A percentile compares a stretch with the other conserved stretches of the same genome.
These are phyloP conservation scores for Microascus cirrosus DNA, from an alignment of 2,329 filamentous ascomycete genomes.

Conservation along the genomic window DNA sequence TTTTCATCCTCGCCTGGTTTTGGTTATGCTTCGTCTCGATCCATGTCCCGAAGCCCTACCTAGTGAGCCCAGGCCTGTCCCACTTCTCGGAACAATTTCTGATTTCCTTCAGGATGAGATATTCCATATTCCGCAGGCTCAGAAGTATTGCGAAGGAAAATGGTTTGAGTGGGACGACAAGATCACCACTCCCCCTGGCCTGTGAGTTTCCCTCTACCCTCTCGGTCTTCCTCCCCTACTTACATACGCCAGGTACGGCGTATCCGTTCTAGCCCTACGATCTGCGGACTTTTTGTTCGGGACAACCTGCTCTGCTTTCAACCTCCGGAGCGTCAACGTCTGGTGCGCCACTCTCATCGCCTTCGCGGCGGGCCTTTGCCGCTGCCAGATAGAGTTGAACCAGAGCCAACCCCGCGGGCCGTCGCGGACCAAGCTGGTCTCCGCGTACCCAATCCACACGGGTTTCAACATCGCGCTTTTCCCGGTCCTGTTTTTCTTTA, in stretches of 20 bases:
- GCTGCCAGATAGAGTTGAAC: slow-evolving; percentile 36
- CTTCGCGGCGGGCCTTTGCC: slow-evolving; percentile 36
- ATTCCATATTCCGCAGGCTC: slow-evolving; percentile 85
- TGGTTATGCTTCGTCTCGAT: slow-evolving; percentile 28
- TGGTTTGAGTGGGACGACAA: slow-evolving; percentile 87
- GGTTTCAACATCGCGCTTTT: slow-evolving; percentile 76
- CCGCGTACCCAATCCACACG: slow-evolving; percentile 40
- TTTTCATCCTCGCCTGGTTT: slow-evolving; percentile 16
- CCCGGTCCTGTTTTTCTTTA: slow-evolving; percentile 92
- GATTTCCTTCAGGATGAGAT: slow-evolving; percentile 56
- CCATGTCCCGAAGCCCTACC: slow-evolving; percentile 39
- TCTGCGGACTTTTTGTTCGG: background rate
- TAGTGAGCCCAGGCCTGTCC: slow-evolving; percentile 21
- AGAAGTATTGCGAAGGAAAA: slow-evolving; percentile 67
- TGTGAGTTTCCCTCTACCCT: slow-evolving; percentile 35
- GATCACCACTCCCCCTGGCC: slow-evolving; percentile 87
- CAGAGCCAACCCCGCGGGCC: slow-evolving; percentile 13
- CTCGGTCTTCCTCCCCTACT: background rate
- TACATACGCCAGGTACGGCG: slow-evolving; percentile 26
- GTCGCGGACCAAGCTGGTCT: slow-evolving; percentile 13
- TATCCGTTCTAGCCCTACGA: slow-evolving; percentile 19
- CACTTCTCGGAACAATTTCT: slow-evolving; percentile 1
- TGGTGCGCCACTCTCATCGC: slow-evolving; percentile 29
- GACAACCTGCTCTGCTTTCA: slow-evolving; percentile 23
- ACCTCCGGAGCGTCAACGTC: slow-evolving; percentile 38